Conservation (phyloP, 2,329 filamentous ascomycete species). For the Aureobasidium leucospermi region DNA sequence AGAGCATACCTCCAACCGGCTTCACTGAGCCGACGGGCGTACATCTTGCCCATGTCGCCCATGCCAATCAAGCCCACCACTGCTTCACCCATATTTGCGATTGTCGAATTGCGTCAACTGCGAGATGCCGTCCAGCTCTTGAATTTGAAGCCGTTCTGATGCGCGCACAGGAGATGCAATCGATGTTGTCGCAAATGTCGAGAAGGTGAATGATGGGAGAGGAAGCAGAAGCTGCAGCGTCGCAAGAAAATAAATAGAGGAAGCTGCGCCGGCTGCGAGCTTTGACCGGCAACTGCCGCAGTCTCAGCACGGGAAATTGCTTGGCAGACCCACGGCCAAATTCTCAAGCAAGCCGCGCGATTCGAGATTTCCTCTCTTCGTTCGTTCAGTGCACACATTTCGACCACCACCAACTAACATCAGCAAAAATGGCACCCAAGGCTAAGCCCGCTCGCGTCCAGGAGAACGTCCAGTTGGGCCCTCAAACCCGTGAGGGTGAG, state of each 20-base stretch:
- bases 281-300: not conserved
- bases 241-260: conserved; percentile 11
- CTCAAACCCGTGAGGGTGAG: conserved; percentile 94
- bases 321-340: conserved; percentile 13
- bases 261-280: not conserved
- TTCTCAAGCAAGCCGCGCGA: not conserved
- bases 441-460: conserved; percentile 67
- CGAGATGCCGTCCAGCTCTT: not conserved
- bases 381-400: conserved; percentile 9
- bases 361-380: conserved; percentile 1
- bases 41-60: conserved; percentile 99
- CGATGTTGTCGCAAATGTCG: not conserved
- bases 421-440: conserved; percentile 83
- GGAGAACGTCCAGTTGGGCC: conserved; percentile 98
- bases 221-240: conserved; percentile 6
- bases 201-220: not conserved
- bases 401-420: conserved; percentile 10
- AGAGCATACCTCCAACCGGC: conserved; percentile 88
- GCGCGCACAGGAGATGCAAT: not conserved
- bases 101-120: conserved; percentile 1
- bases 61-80: conserved; percentile 93
- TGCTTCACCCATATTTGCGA: conserved; percentile 54
- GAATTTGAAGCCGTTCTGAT: not conserved
- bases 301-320: not conserved
- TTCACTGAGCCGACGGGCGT: conserved; percentile 76